Percentiles rank a stretch among this genome's conserved stretches.
These are phyloP conservation scores for Lentinula lateritia DNA, from an alignment of 768 basidiomycete species.

Conservation along the genomic window DNA sequence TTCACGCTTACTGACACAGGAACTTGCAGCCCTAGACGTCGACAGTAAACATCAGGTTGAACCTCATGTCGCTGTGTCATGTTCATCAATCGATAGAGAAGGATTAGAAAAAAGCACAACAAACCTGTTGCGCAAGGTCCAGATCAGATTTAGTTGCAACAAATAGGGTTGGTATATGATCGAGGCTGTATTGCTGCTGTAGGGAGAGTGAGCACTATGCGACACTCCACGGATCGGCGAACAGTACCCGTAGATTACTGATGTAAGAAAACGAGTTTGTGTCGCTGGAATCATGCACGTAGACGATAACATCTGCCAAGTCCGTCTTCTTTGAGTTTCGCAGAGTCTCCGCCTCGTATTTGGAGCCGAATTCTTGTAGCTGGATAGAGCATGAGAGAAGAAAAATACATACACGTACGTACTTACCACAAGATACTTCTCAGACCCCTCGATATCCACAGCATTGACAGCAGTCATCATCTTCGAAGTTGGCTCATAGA, in stretches of 20 bases:
- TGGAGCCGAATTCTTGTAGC: slow-evolving; percentile 97
- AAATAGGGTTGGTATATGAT: slow-evolving; percentile 92
- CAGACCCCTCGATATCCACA: slow-evolving; percentile 89
- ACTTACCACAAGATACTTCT: slow-evolving; percentile 95
- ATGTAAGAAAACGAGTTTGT: slow-evolving; percentile 99
- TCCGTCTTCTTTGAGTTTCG: slow-evolving; percentile 89
- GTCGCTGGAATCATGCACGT: slow-evolving; percentile 96
- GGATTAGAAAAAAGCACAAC: slow-evolving; percentile 13
- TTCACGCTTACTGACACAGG: slow-evolving; percentile 93
- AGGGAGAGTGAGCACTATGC: slow-evolving; percentile 13
- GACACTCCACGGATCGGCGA: neutral
- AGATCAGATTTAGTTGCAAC: slow-evolving; percentile 99
- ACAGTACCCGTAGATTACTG: slow-evolving; percentile 81
- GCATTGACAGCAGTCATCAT: slow-evolving; percentile 90
- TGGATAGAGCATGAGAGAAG: slow-evolving; percentile 21
- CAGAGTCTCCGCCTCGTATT: slow-evolving; percentile 87
- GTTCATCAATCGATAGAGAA: slow-evolving; percentile 1
- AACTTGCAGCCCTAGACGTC: slow-evolving; percentile 83
- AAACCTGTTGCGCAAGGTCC: slow-evolving; percentile 90
- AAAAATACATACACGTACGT: neutral
- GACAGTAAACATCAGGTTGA: slow-evolving; percentile 95
- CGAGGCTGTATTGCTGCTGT: slow-evolving; percentile 95
- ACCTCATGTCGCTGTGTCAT: slow-evolving; percentile 83
- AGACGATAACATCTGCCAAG: slow-evolving; percentile 89
- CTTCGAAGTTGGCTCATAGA: slow-evolving; percentile 86